Evolutionary conservation across 352 stramenopile species (phyloP), one percentile per base, ranked within the genome.

Genomic region (Pythium brachiatum): DNA sequence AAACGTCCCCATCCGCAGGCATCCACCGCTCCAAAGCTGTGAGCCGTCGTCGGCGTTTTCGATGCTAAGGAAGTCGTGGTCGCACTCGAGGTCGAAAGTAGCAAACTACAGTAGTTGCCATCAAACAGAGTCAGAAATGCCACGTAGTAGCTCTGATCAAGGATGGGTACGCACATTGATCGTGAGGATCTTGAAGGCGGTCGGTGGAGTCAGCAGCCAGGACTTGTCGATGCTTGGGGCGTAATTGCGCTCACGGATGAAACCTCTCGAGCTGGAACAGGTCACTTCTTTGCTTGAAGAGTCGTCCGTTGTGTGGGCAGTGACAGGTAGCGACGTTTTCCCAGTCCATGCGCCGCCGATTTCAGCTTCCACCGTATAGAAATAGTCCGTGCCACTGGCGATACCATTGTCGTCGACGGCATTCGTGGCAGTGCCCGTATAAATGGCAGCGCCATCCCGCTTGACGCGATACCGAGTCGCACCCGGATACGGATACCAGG

Each of bases 51-150:
- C 32, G 3, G 39, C 38, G 15, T 77, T 68, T 20, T 73, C 55
- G n/a, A 92, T 74, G n/a, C 67, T 66, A 15, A 92, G 41, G 0
- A 60, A 60, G 53, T 92, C 82, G 44, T 92, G 80, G 41, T 92
- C 76, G 31, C 82, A 90, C 52, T 92, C 82, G 2, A 89, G 72
- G 29, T 85, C 72, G 50, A 92, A 92, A 0, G 11, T 83, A 57
- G 3, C 54, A 59, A 44, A 46, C 34, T 16, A 31, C 4, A 51
- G 23, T 43, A 38, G 53, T 48, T 13, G 44, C 6, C 41, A 48
- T n/a, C n/a, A n/a, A n/a, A 16, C 7, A 44, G 36, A 11, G 20
- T 50, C 25, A 13, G 25, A 29, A 7, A 36, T 3, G 4, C 20
- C 21, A 34, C 47, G 2, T 18, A 16, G 13, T 55, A 48, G 7